phyloP scores from a whole-genome alignment of 176 grass and related monocot genomes.

The Coix lacrymajobi region DNA sequence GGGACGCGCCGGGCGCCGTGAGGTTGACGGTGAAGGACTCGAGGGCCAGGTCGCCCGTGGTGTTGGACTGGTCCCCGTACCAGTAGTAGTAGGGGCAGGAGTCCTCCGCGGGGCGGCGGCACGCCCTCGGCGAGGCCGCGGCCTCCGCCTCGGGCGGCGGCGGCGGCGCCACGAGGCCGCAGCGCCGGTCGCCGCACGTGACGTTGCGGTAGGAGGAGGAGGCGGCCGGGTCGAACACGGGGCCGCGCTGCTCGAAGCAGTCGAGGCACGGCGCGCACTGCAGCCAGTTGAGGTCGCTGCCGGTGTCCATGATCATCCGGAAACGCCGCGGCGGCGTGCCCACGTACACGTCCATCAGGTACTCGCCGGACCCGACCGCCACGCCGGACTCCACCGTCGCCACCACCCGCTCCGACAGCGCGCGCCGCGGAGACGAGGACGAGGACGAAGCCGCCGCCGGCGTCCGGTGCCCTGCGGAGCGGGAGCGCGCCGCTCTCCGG shows the following conservation, averaged over 20 bases:
- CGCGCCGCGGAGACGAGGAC: constrained; percentile 18
- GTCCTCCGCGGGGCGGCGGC: constrained; percentile 16
- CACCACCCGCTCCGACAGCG: constrained; percentile 58
- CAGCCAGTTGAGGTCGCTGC: constrained; percentile 98
- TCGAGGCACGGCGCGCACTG: constrained; percentile 82
- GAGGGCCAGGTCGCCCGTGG: constrained; percentile 78
- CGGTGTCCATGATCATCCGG: constrained; percentile 91
- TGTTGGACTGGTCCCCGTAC: constrained; percentile 96
- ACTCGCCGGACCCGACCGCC: constrained; percentile 76
- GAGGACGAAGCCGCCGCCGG: neutral
- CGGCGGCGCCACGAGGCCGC: constrained; percentile 53
- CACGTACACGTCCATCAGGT: constrained; percentile 81
- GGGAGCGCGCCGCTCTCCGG: neutral
- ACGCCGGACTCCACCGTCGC: constrained; percentile 80
- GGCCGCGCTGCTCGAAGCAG: constrained; percentile 84
- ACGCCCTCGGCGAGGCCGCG: neutral
- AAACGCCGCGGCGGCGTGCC: constrained; percentile 83
- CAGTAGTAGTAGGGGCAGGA: constrained; percentile 92
- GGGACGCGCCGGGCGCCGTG: constrained; percentile 38
- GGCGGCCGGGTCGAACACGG: constrained; percentile 57
- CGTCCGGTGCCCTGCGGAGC: neutral
- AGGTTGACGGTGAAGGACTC: constrained; percentile 95
- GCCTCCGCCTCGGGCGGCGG: too few species aligned
- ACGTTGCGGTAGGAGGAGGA: constrained; percentile 78
- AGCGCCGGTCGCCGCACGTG: constrained; percentile 60